Evolutionary conservation across 768 basidiomycete genomes (phyloP).

Genomic region (Russula emetica): DNA sequence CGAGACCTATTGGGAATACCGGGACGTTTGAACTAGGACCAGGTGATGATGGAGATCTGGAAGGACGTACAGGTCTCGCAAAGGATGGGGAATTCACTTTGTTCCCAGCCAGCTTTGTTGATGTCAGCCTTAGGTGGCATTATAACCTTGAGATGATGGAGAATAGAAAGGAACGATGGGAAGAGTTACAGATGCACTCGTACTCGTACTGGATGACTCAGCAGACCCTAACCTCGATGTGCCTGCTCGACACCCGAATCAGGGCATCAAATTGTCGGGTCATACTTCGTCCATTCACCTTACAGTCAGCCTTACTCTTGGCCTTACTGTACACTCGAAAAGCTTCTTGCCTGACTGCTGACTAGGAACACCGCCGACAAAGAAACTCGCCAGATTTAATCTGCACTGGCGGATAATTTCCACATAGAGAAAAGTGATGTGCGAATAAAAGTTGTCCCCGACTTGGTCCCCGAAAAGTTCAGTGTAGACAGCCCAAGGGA

Average conservation of each 20-base stretch:
- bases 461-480: not conserved
- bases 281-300: too few relatives aligned
- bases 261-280: too few relatives aligned
- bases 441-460: not conserved
- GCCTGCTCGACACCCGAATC: too few relatives aligned
- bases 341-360: too few relatives aligned
- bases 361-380: not conserved
- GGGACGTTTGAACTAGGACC: not conserved
- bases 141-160: not conserved
- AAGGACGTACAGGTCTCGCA: constrained; percentile 79
- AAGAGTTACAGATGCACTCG: not conserved
- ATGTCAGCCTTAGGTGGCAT: constrained; percentile 87
- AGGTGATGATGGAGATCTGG: not conserved
- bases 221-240: constrained; percentile 11
- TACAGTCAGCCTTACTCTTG: too few relatives aligned
- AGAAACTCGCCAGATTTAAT: not conserved
- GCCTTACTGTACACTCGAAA: too few relatives aligned
- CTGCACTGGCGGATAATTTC: not conserved
- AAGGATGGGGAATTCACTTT: constrained; percentile 89
- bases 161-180: not conserved
- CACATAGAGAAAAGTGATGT: not conserved
- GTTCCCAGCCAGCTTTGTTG: constrained; percentile 93
- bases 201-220: constrained; percentile 11
- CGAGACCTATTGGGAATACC: constrained; percentile 53
- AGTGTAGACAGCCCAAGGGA: not conserved